Percentiles rank a stretch among this genome's conserved stretches.
Conservation (phyloP, 768 basidiomycete genomes). For the Termitomyces sp. region DNA sequence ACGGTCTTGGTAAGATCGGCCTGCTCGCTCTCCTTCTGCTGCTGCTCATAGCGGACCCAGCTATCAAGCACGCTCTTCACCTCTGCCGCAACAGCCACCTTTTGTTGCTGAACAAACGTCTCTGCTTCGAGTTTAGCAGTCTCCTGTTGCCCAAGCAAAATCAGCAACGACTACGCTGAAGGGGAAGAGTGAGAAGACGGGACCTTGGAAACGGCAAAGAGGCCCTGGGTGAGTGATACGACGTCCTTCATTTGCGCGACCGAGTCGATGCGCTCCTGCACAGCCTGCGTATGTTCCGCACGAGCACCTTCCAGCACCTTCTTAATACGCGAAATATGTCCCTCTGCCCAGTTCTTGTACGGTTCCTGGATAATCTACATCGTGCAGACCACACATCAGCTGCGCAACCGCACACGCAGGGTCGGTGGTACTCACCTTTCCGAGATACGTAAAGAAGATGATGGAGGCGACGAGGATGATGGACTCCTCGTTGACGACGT, state of each 20-base stretch:
- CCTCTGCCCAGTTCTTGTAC: constrained; percentile 89
- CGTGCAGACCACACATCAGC: background rate
- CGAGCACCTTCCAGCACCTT: constrained; percentile 77
- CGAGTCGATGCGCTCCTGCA: constrained; percentile 86
- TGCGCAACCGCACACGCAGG: background rate
- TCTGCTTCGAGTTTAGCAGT: constrained; percentile 88
- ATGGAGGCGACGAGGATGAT: constrained; percentile 82
- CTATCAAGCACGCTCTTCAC: constrained; percentile 93
- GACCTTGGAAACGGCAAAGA: constrained; percentile 92
- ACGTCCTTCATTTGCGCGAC: constrained; percentile 97
- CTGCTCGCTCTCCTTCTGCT: constrained; percentile 95
- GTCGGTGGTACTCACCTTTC: constrained; percentile 47
- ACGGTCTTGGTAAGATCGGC: constrained; percentile 83
- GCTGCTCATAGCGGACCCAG: constrained; percentile 98
- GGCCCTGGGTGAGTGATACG: constrained; percentile 81
- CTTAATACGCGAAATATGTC: constrained; percentile 81
- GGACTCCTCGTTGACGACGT: constrained; percentile 96
- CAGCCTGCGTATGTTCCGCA: constrained; percentile 86
- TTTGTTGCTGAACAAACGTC: constrained; percentile 88
- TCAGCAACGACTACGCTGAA: background rate
- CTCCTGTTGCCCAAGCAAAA: constrained; percentile 47
- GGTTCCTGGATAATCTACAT: constrained; percentile 73
- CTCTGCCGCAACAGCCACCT: constrained; percentile 80
- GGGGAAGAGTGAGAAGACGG: constrained; percentile 11
- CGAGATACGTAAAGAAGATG: constrained; percentile 79